Evolutionary conservation across 2,329 filamentous ascomycete species (phyloP).

Genomic region (Rasamsonia emersonii): DNA sequence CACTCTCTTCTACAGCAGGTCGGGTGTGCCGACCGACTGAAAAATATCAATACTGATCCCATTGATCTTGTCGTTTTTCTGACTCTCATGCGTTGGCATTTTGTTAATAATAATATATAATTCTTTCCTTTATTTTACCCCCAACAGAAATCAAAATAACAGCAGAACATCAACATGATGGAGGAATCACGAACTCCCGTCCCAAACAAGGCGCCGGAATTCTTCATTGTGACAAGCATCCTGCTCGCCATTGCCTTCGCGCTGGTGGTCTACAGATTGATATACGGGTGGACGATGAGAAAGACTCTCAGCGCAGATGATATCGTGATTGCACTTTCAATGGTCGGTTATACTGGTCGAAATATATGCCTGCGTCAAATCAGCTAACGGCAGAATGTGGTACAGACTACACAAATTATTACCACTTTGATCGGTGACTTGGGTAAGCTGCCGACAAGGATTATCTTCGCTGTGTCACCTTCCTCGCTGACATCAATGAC

Average conservation of each 20-base stretch:
- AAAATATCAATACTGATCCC: too few species aligned
- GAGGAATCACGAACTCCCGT: conserved; percentile 1
- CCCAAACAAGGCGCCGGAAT: conserved; percentile 10
- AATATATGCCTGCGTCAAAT: too few species aligned
- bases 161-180: conserved; percentile 1
- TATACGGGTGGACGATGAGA: conserved; percentile 6
- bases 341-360: too few species aligned
- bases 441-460: conserved; percentile 3
- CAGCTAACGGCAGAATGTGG: too few species aligned
- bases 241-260: conserved; percentile 5
- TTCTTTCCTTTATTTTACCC: too few species aligned
- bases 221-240: conserved; percentile 8
- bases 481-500: background rate
- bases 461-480: background rate
- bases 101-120: too few species aligned
- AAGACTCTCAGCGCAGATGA: conserved; percentile 8
- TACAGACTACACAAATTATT: conserved; percentile 7
- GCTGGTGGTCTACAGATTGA: conserved; percentile 8
- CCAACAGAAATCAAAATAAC: too few species aligned
- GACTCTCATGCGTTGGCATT: too few species aligned
- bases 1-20: too few species aligned
- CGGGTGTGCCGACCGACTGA: too few species aligned
- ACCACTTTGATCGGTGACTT: conserved; percentile 10
- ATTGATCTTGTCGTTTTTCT: too few species aligned
- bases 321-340: conserved; percentile 9